phyloP scores from a whole-genome alignment of 257 asterid genomes.

The Primulina huaijiensis region DNA sequence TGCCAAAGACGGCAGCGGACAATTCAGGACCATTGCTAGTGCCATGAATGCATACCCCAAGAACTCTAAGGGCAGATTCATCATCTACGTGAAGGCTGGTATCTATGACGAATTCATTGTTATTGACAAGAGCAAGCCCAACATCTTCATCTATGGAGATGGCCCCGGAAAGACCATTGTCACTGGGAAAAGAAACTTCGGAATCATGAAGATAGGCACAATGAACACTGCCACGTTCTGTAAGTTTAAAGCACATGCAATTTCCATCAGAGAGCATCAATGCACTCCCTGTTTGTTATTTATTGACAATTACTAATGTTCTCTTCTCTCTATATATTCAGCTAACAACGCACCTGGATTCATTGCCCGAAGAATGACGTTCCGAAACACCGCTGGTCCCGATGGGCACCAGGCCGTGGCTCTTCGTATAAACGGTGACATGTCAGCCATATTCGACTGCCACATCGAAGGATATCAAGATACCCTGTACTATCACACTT shows the following conservation, averaged over 20 bases:
- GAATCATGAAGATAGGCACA: constrained; percentile 30
- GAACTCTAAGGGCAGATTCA: constrained; percentile 45
- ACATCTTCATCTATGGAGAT: constrained; percentile 74
- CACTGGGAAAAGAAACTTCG: constrained; percentile 42
- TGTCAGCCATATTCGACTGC: constrained; percentile 59
- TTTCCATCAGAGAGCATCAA: too few relatives aligned
- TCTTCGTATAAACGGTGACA: constrained; percentile 43
- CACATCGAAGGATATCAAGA: constrained; percentile 69
- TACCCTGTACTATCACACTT: constrained; percentile 59
- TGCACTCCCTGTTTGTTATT: too few relatives aligned
- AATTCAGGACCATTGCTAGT: constrained; percentile 37
- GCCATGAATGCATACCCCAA: constrained; percentile 55
- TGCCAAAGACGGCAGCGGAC: constrained; percentile 67
- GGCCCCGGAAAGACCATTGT: constrained; percentile 61
- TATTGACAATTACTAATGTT: too few relatives aligned
- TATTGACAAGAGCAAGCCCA: constrained; percentile 42
- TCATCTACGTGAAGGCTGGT: constrained; percentile 69
- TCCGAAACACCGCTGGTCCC: constrained; percentile 66
- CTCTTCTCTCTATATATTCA: constrained; percentile 15
- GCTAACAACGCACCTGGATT: constrained; percentile 45
- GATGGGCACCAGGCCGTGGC: constrained; percentile 78
- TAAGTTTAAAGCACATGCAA: constrained; percentile 8
- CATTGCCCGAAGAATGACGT: constrained; percentile 52
- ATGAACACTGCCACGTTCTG: constrained; percentile 62
- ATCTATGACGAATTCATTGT: constrained; percentile 48